Percentiles rank a stretch among this genome's conserved stretches.
These are phyloP conservation scores for Teratosphaeria pseudoeucalypti DNA, from an alignment of 2,329 filamentous ascomycete genomes.

Conservation along the genomic window DNA sequence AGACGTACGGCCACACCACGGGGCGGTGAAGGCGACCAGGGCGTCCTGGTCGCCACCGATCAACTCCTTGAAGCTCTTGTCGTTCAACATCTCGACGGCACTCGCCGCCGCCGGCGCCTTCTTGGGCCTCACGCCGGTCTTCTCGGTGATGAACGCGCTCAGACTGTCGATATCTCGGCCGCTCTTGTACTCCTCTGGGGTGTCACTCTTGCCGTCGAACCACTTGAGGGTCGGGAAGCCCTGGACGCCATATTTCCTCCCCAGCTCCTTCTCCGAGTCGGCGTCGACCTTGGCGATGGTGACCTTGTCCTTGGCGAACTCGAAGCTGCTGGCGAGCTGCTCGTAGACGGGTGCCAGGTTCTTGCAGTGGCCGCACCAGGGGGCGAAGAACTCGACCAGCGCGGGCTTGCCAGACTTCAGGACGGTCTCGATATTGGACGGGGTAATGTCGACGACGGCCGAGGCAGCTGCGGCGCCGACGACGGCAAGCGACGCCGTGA, in stretches of 20 bases:
- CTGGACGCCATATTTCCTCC: slow-evolving; percentile 76
- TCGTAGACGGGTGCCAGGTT: slow-evolving; percentile 90
- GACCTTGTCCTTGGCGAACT: slow-evolving; percentile 63
- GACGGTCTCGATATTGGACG: slow-evolving; percentile 77
- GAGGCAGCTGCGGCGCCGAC: slow-evolving; percentile 57
- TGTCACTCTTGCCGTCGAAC: slow-evolving; percentile 90
- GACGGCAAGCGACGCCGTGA: slow-evolving; percentile 37
- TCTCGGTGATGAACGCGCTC: slow-evolving; percentile 68
- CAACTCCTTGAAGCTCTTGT: slow-evolving; percentile 63
- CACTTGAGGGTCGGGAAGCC: slow-evolving; percentile 97
- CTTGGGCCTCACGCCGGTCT: slow-evolving; percentile 76
- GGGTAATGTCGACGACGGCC: slow-evolving; percentile 80
- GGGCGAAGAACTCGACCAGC: slow-evolving; percentile 94
- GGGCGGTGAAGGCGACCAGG: slow-evolving; percentile 91
- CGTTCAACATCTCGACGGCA: slow-evolving; percentile 68
- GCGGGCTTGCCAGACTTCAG: slow-evolving; percentile 89
- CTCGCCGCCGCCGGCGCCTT: slow-evolving; percentile 61
- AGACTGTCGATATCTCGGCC: slow-evolving; percentile 83
- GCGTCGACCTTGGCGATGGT: slow-evolving; percentile 94
- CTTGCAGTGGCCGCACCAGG: slow-evolving; percentile 99
- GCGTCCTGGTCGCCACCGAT: slow-evolving; percentile 83
- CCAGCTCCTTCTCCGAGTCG: slow-evolving; percentile 74
- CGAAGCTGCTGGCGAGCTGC: slow-evolving; percentile 68
- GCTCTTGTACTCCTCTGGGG: slow-evolving; percentile 73
- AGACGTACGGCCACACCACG: slow-evolving; percentile 93